Conservation (phyloP, 164 flowering plant species). For the Chimonanthus salicifolius region DNA sequence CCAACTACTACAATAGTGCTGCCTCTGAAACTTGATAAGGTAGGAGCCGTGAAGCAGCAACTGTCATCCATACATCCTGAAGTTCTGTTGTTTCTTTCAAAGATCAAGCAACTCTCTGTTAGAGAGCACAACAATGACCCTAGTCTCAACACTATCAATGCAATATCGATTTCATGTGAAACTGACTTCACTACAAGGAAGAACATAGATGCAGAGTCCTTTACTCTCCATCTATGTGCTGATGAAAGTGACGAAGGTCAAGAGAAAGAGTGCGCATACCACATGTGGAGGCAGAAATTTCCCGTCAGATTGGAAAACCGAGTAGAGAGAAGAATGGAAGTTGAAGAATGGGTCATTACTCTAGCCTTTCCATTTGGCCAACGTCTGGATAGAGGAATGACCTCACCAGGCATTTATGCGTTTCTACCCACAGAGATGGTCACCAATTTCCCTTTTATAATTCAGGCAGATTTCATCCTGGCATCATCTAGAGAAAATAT, state of each 20-base stretch:
- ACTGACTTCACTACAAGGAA: slow-evolving; percentile 39
- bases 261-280: slow-evolving; percentile 34
- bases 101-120: slow-evolving; percentile 51
- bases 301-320: slow-evolving; percentile 38
- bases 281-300: slow-evolving; percentile 67
- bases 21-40: slow-evolving; percentile 62
- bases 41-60: slow-evolving; percentile 48
- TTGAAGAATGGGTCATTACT: slow-evolving; percentile 48
- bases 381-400: slow-evolving; percentile 31
- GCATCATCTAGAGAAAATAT: slow-evolving; percentile 56
- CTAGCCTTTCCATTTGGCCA: slow-evolving; percentile 52
- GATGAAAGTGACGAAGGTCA: slow-evolving; percentile 22
- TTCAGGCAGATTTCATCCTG: slow-evolving; percentile 54
- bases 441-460: slow-evolving; percentile 55
- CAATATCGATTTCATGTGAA: slow-evolving; percentile 51
- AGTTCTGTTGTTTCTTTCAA: slow-evolving; percentile 52
- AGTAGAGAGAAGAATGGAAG: slow-evolving; percentile 39
- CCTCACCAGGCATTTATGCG: slow-evolving; percentile 52
- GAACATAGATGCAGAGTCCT: slow-evolving; percentile 63
- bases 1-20: slow-evolving; percentile 49
- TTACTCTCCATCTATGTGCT: slow-evolving; percentile 45
- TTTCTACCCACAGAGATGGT: slow-evolving; percentile 65
- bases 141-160: slow-evolving; percentile 31
- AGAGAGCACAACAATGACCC: slow-evolving; percentile 41
- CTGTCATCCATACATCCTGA: slow-evolving; percentile 62